Evolutionary conservation across 352 stramenopile species (phyloP), one percentile per base, ranked within the genome.

Genomic region (Plasmopara viticola): DNA sequence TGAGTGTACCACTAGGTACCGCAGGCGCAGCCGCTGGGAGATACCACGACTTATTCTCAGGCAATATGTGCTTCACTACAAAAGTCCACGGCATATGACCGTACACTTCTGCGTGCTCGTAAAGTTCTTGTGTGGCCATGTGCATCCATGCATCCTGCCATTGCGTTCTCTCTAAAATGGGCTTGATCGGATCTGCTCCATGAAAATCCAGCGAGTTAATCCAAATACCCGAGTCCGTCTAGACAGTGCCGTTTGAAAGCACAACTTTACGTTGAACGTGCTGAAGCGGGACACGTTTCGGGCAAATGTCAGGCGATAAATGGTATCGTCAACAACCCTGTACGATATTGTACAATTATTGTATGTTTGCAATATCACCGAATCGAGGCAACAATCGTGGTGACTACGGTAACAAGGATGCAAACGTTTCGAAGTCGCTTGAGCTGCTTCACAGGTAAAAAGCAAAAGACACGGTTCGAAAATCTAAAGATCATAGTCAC

Each of bases 11-110:
- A 10, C 17, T 53, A 10, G 63, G 62, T 20, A 82, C 46, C 8
- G 35, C 51, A 4, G 75, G 75, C 5, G 56, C 37, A 10, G 45
- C 63, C 37, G 70, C 46, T 0, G 67, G 68, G 13, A 91, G 62
- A 52, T 87, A 91, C 80, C 80, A 91, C 34, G 73, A 87, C 45
- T 84, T 73, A 30, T 69, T 60, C 60, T 83, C 72, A 1, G 80
- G 80, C 17, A 91, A 56, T 37, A 91, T 72, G 51, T 84, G 62
- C 29, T 74, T 77, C 18, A 88, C 61, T 2, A 77, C 75, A 33
- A 86, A 53, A 44, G 64, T 72, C 58, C 62, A 87, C 8, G 80
- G 80, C 73, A 91, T 74, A 53, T 87, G n/a, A n/a, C n/a, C n/a
- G n/a, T n/a, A n/a, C n/a, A n/a, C n/a, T n/a, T n/a, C n/a, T n/a